phyloP scores from a whole-genome alignment of 257 asterid species.

The Buddleja alternifolia region DNA sequence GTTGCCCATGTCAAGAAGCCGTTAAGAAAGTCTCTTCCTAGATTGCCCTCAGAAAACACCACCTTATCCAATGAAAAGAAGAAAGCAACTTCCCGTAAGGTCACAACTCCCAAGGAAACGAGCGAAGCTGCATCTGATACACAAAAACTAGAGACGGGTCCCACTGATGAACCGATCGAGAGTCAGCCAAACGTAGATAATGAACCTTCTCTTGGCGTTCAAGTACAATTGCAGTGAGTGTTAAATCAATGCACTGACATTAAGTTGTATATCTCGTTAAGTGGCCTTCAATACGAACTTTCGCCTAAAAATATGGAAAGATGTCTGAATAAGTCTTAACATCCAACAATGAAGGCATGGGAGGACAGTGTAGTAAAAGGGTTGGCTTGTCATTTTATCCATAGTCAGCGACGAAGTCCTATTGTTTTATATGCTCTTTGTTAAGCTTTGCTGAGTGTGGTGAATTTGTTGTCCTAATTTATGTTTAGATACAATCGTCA shows the following conservation, averaged over 20 bases:
- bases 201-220: slow-evolving; percentile 34
- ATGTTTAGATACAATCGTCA: slow-evolving; percentile 38
- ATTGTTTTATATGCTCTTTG: slow-evolving; percentile 40
- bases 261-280: slow-evolving; percentile 27
- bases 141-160: slow-evolving; percentile 22
- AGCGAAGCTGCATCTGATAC: slow-evolving; percentile 36
- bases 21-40: slow-evolving; percentile 75
- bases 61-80: slow-evolving; percentile 56
- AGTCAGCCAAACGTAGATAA: slow-evolving; percentile 27
- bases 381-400: slow-evolving; percentile 42
- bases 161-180: slow-evolving; percentile 30
- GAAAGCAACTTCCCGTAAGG: slow-evolving; percentile 44
- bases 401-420: slow-evolving; percentile 41
- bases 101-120: slow-evolving; percentile 43
- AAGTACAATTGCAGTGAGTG: slow-evolving; percentile 46
- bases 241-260: slow-evolving; percentile 18
- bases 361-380: slow-evolving; percentile 34
- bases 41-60: slow-evolving; percentile 74
- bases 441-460: slow-evolving; percentile 48
- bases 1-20: slow-evolving; percentile 63
- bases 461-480: slow-evolving; percentile 42
- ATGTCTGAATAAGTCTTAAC: slow-evolving; percentile 41
- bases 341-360: slow-evolving; percentile 39
- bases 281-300: slow-evolving; percentile 31
- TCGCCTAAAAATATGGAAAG: slow-evolving; percentile 36